Percentiles rank a stretch among this genome's conserved stretches.
Evolutionary conservation across 2,329 filamentous ascomycete genomes (phyloP).

Genomic region (Pezicula rhizophila): DNA sequence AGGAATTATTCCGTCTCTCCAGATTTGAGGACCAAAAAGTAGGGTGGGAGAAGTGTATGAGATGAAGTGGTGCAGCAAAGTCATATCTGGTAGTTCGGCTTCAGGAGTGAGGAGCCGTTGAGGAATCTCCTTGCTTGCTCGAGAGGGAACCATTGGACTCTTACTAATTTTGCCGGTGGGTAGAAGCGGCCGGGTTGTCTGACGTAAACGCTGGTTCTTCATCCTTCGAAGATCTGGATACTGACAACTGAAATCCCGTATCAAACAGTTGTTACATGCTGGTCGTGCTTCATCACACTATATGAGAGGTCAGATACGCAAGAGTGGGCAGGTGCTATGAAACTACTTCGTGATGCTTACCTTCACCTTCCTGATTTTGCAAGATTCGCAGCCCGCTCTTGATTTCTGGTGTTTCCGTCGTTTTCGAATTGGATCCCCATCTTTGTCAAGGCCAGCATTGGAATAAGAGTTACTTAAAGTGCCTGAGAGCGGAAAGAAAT

Average conservation of each 20-base stretch:
- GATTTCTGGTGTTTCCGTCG: background rate
- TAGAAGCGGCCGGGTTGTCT: background rate
- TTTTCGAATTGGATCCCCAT: constrained; percentile 1
- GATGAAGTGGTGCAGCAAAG: constrained; percentile 1
- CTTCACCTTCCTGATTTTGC: constrained; percentile 1
- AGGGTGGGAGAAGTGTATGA: background rate
- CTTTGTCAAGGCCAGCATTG: background rate
- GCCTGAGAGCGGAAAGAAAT: background rate
- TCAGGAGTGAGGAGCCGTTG: background rate
- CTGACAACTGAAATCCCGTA: background rate
- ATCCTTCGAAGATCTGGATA: background rate
- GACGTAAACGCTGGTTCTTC: background rate
- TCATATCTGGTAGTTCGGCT: background rate
- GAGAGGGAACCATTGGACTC: background rate
- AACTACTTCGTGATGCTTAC: background rate
- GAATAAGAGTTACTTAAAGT: background rate
- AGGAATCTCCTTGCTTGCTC: background rate
- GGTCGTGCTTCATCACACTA: constrained; percentile 1
- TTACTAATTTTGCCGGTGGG: background rate
- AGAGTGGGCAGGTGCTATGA: background rate
- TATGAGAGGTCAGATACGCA: background rate
- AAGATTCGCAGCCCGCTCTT: background rate
- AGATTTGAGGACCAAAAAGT: background rate
- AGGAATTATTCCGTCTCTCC: background rate
- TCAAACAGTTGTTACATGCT: background rate